Evolutionary conservation across 2,329 filamentous ascomycete species (phyloP).

Genomic region (Aspergillus pseudotamarii): DNA sequence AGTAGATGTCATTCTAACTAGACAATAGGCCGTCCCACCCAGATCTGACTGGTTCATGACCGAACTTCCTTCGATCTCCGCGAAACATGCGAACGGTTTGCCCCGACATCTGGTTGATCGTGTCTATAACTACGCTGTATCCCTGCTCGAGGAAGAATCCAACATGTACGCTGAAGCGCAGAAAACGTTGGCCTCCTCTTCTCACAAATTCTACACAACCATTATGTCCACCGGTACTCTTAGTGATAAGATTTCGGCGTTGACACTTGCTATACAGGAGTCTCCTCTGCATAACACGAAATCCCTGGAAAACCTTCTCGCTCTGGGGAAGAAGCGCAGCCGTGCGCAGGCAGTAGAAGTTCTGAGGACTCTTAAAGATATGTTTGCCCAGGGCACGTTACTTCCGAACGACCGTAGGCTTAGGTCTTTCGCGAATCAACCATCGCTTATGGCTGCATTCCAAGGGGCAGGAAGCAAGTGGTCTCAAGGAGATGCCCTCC

Average conservation of each 20-base stretch:
- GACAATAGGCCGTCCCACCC: constrained; percentile 58
- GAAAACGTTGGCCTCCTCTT: constrained; percentile 76
- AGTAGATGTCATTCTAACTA: constrained; percentile 11
- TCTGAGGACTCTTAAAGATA: constrained; percentile 89
- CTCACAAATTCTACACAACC: constrained; percentile 92
- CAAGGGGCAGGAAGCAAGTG: constrained; percentile 66
- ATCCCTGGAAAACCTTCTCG: constrained; percentile 81
- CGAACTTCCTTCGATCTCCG: constrained; percentile 56
- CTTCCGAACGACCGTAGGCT: constrained; percentile 82
- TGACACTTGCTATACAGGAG: constrained; percentile 93
- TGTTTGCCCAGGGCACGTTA: constrained; percentile 85
- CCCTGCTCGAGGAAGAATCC: constrained; percentile 77
- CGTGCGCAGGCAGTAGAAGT: constrained; percentile 90
- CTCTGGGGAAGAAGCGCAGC: constrained; percentile 87
- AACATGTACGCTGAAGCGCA: constrained; percentile 71
- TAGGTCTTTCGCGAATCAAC: constrained; percentile 76
- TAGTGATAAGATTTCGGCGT: constrained; percentile 92
- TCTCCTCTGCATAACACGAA: constrained; percentile 92
- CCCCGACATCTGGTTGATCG: constrained; percentile 59
- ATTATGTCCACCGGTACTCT: constrained; percentile 97
- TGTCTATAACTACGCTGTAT: constrained; percentile 68
- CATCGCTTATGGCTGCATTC: constrained; percentile 71
- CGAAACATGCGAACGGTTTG: constrained; percentile 50
- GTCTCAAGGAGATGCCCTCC: constrained; percentile 70
- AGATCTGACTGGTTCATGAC: constrained; percentile 70